Evolutionary conservation across 2,329 filamentous ascomycete species (phyloP).

Genomic region (Trichoderma pleuroti): DNA sequence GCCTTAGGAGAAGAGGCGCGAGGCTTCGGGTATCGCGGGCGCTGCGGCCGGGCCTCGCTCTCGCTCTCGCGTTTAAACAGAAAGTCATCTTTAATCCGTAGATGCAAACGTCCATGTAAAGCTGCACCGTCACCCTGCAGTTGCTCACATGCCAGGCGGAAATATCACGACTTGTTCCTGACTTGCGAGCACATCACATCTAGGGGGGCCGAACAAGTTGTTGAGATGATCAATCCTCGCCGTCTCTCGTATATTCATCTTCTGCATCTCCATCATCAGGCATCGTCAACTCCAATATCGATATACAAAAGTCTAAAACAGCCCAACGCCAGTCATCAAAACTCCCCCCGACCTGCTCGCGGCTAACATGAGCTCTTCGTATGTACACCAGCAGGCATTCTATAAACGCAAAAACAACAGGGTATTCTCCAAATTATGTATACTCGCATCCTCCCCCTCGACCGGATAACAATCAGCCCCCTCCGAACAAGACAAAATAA

Average conservation of each 20-base stretch:
- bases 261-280: background rate
- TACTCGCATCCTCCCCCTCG: background rate
- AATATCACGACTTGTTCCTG: background rate
- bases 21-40: background rate
- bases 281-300: background rate
- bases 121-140: background rate
- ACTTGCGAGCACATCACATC: background rate
- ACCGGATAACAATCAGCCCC: background rate
- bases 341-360: background rate
- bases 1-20: background rate
- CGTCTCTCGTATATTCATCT: background rate
- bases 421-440: background rate
- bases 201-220: background rate
- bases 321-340: background rate
- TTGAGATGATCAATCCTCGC: background rate
- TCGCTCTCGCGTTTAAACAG: background rate
- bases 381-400: slow-evolving; percentile 3
- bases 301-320: background rate
- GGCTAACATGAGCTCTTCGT: background rate
- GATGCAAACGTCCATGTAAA: background rate
- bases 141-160: background rate
- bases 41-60: background rate
- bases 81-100: background rate
- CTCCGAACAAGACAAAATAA: background rate
- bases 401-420: slow-evolving; percentile 10